phyloP scores from a whole-genome alignment of 495 filamentous ascomycete species.

The Pyrenula massariospora region DNA sequence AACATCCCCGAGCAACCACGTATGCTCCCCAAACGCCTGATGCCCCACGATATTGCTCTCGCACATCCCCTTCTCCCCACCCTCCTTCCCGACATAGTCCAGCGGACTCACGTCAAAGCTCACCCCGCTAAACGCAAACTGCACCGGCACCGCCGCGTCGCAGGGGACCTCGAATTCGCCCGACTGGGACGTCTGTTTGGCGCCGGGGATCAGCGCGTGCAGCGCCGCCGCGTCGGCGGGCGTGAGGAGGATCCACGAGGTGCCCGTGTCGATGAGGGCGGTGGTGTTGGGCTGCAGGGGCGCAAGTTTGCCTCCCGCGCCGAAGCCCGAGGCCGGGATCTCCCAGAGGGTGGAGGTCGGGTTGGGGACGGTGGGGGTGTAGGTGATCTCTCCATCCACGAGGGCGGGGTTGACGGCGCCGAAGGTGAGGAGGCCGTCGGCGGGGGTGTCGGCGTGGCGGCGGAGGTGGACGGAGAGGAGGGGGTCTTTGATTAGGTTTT shows the following conservation, averaged over 20 bases:
- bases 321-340: slow-evolving; percentile 52
- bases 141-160: slow-evolving; percentile 37
- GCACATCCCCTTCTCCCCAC: slow-evolving; percentile 33
- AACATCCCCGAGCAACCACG: slow-evolving; percentile 72
- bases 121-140: slow-evolving; percentile 41
- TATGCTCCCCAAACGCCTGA: slow-evolving; percentile 30
- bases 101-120: slow-evolving; percentile 53
- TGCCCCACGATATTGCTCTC: slow-evolving; percentile 49
- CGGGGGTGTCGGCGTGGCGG: slow-evolving; percentile 46
- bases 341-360: slow-evolving; percentile 46
- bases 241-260: slow-evolving; percentile 61
- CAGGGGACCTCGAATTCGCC: slow-evolving; percentile 69
- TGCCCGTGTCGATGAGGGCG: slow-evolving; percentile 73
- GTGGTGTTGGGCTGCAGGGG: slow-evolving; percentile 35
- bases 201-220: slow-evolving; percentile 53
- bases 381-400: slow-evolving; percentile 55
- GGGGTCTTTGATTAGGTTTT: slow-evolving; percentile 47
- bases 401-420: slow-evolving; percentile 53
- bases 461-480: slow-evolving; percentile 58
- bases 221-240: slow-evolving; percentile 49
- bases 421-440: slow-evolving; percentile 68
- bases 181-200: slow-evolving; percentile 35
- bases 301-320: slow-evolving; percentile 37
- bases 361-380: slow-evolving; percentile 34
- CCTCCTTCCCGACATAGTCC: slow-evolving; percentile 52